Evolutionary conservation across 768 basidiomycete genomes (phyloP), one percentile per base, ranked within the genome.

Genomic region (Galerina marginata): DNA sequence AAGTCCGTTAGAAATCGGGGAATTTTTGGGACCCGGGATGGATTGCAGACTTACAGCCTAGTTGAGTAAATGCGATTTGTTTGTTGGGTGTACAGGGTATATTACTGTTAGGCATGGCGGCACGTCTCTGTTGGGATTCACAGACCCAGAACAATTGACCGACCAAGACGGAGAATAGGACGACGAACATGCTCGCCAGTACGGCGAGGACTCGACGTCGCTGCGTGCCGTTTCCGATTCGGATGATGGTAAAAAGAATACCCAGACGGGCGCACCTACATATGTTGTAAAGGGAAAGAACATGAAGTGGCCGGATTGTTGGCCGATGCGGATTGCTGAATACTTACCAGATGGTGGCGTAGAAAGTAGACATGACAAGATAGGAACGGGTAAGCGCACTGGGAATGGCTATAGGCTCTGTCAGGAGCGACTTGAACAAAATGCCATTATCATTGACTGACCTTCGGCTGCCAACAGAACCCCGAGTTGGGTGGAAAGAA

Each of bases 181-280:
- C n/a, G 37, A 71, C 15, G 67, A 74, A 75, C 1, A 74, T 10
- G 20, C 68, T 64, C 1, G 74, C 76, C n/a, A 81, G 59, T 55
- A 68, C 67, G 11, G 66, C 54, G 1, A 78, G 68, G 14, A 63
- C 60, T 29, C 55, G 61, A 10, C 72, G 69, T 49, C 74, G 68
- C 4, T 44, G 42, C 6, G 38, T 59, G 50, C 76, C 75, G 1
- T 81, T 79, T 54, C 81, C 80, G 65, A 85, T 76, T 39, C 85
- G 81, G 54, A 85, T 79, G 60, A 86, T 76, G 6, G 83, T 84
- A 70, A 82, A 83, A 6, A 86, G 70, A 45, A 85, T 84, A 25
- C 83, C 79, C n/a, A 83, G 71, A 16, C 84, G 78, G 2, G 84
- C 73, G 39, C 72, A 75, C 80, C 81, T 82, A n/a, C n/a, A n/a